Base-by-base conservation (phyloP, 1,284 basidiomycete species). In the Psilocybe mexicana region DNA sequence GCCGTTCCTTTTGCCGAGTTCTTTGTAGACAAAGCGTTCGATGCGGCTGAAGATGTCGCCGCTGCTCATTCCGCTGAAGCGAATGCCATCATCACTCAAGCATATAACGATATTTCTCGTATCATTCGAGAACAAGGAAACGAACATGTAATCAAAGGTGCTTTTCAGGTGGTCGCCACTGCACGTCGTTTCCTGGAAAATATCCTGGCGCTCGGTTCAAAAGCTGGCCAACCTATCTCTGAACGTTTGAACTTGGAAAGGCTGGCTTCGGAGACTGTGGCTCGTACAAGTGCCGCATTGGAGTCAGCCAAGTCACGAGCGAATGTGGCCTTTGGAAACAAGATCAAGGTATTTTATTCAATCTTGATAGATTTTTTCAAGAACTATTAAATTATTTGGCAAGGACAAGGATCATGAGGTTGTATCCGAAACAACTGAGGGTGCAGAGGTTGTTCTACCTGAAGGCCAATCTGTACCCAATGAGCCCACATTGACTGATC, bases 21-120 rank as follows among this genome's bases (percentile, higher is more conserved):
- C 18, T 1, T 67, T 2, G 63, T 72, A n/a, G 69, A 73, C 57
- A 56, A 36, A 49, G 65, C 59, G 2, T 72, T 72, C 42, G 65
- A 69, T 50, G 61, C 58, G 30, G 45, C 69, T 12, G 67, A 65
- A 33, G 61, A 62, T 11, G 56, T 61, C 11, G 61, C 70, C 8
- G 66, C 68, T 12, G 45, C 61, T 11, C 66, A 71, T 43, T 43
- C 56, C 4, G 64, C 68, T n/a, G 67, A 72, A 55, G 67, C 67
- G 1, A 65, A 58, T 35, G 55, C 24, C 11, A 65, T 70, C 30
- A 64, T 63, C 7, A 49, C 26, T 1, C 48, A 52, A 36, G 64
- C 67, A 14, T 63, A 59, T 24, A 28, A 50, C 4, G 62, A 68
- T 14, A 59, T 69, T 14, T 58, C 49, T 3, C 23, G 50, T 2